Base-by-base conservation (phyloP, 2,329 filamentous ascomycete species). In the Diaporthe citrichinensis region DNA sequence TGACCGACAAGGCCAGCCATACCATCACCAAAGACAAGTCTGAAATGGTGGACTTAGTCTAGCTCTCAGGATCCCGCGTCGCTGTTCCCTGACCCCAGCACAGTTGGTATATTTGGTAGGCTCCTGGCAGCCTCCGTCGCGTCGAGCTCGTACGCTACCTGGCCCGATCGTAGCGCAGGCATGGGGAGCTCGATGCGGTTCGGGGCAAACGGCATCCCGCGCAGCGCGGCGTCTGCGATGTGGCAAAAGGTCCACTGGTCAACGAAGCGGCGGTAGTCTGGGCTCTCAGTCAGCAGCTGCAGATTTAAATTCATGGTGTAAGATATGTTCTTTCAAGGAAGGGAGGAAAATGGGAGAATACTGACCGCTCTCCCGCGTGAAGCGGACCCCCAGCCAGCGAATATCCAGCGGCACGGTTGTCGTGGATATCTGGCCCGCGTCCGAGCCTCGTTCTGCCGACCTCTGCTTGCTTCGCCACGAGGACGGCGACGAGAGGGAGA, bases 381-480 rank as follows among this genome's bases (percentile, higher is more conserved):
- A 89, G 72, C 89, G 87, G 58, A 89, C 85, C 8, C 86, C 86
- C 39, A 89, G 81, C 79, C 89, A 87, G 67, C 86, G 84, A 67
- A 89, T 87, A 75, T 88, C 86, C 23, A 86, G 78, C 4, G 73
- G 73, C 71, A 71, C 36, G 17, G 69, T 72, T 7, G 58, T 53
- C 49, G 58, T 31, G 9, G 74, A 75, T 25, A 62, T 41, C 49
- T 76, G 74, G n/a, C 62, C 17, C 17, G 57, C 49, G 6, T 76
- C 74, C 39, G 74, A 39, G 39, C 53, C 23, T 25, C 71, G 71
- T 57, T 76, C 74, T 20, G 57, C 77, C 12, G 85, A 84, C 67
- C 84, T 83, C 49, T 82, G 80, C 44, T 73, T 76, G 71, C 84
- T 81, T 44, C 84, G 83, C 39, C 86, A 84, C 12, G 73, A 75